phyloP scores from a whole-genome alignment of 2,329 filamentous ascomycete species.

The Colletotrichum gigasporum region DNA sequence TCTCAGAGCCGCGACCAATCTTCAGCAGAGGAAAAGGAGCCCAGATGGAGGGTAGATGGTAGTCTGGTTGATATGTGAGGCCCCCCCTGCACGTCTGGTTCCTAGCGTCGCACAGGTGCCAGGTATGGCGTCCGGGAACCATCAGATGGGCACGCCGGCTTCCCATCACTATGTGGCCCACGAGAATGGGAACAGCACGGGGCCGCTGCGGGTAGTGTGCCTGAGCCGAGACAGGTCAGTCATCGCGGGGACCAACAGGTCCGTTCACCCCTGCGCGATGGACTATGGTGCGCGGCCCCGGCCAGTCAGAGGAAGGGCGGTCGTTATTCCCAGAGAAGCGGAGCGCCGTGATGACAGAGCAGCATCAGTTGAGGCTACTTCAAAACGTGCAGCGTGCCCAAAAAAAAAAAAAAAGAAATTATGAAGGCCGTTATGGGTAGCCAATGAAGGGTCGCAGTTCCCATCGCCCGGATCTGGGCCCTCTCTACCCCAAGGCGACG shows the following conservation, averaged over 20 bases:
- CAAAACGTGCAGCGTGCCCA: background rate
- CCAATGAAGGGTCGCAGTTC: background rate
- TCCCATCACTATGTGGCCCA: background rate
- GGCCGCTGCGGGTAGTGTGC: conserved; percentile 2
- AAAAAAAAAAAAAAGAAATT: background rate
- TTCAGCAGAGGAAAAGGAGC: background rate
- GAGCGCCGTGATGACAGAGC: background rate
- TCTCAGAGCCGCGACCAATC: conserved; percentile 10
- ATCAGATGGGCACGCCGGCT: conserved; percentile 4
- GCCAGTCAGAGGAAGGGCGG: background rate
- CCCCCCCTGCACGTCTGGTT: background rate
- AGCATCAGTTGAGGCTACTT: background rate
- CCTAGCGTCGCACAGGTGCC: background rate
- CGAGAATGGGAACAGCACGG: conserved; percentile 12
- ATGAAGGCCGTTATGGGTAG: background rate
- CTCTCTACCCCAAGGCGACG: background rate
- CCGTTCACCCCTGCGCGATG: background rate
- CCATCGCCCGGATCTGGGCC: background rate
- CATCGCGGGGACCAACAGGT: background rate
- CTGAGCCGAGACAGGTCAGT: background rate
- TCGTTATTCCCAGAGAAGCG: background rate
- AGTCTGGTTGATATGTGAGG: conserved; percentile 2
- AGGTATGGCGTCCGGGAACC: background rate
- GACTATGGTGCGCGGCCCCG: background rate
- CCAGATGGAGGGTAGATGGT: background rate